phyloP scores from a whole-genome alignment of 805 yeast species.

The Myxozyma lipomycoides region DNA sequence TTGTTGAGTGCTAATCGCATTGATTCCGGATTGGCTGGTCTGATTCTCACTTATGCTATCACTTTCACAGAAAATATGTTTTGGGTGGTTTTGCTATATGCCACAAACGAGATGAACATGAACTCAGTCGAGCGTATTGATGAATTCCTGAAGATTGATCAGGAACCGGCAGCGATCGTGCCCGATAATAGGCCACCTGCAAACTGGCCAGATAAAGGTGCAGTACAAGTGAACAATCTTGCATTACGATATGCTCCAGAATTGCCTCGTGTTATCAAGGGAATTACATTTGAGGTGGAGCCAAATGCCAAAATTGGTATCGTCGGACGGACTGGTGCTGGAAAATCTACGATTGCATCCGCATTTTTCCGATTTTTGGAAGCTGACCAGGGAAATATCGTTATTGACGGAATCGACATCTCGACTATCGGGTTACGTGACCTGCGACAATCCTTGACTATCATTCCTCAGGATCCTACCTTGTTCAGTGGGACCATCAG shows the following conservation, averaged over 20 bases:
- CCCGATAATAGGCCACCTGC: conserved; percentile 64
- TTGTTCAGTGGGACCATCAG: conserved; percentile 68
- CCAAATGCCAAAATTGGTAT: conserved; percentile 83
- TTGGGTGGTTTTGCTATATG: conserved; percentile 89
- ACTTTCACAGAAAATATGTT: conserved; percentile 83
- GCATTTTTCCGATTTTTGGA: conserved; percentile 72
- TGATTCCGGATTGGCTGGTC: conserved; percentile 94
- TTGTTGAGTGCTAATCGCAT: conserved; percentile 58
- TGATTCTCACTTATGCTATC: conserved; percentile 86
- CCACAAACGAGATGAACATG: conserved; percentile 91
- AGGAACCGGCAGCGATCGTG: conserved; percentile 70
- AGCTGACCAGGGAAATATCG: conserved; percentile 52
- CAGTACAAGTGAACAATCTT: conserved; percentile 65
- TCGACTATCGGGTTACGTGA: conserved; percentile 58
- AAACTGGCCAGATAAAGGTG: conserved; percentile 86
- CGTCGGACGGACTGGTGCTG: conserved; percentile 98
- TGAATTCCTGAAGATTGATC: conserved; percentile 76
- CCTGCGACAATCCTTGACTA: conserved; percentile 59
- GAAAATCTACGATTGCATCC: conserved; percentile 92
- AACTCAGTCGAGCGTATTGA: conserved; percentile 92
- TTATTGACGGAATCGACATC: conserved; percentile 65
- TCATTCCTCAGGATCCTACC: conserved; percentile 81
- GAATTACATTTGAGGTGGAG: conserved; percentile 75
- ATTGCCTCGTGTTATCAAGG: conserved; percentile 85
- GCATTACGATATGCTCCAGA: conserved; percentile 85